Conservation (phyloP, 228 moss, liverwort and hornwort genomes). For the Sphagnum fallax region DNA sequence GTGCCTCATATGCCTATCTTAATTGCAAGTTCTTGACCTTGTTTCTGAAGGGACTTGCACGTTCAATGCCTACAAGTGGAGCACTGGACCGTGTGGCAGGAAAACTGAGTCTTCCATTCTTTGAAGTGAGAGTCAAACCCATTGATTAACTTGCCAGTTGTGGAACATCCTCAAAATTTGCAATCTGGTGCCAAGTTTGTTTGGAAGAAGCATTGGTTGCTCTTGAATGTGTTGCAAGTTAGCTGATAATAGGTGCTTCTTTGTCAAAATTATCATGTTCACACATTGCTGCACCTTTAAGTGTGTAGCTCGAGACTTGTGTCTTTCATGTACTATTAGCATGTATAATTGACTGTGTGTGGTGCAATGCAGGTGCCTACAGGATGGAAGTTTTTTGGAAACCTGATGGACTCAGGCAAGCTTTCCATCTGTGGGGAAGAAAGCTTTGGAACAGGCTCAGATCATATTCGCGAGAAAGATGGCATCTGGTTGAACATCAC, state of each 20-base stretch:
- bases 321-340: background rate
- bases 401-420: conserved; percentile 85
- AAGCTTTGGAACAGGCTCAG: conserved; percentile 94
- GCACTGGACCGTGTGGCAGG: conserved; percentile 79
- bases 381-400: conserved; percentile 95
- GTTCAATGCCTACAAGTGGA: conserved; percentile 96
- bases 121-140: conserved; percentile 28
- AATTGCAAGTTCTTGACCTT: background rate
- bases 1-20: too few relatives aligned
- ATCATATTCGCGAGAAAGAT: conserved; percentile 92
- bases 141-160: background rate
- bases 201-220: background rate
- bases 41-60: conserved; percentile 62
- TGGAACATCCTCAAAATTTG: background rate
- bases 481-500: conserved; percentile 60
- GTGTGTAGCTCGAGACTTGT: too few relatives aligned
- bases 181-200: background rate
- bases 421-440: conserved; percentile 90
- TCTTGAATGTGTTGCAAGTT: background rate
- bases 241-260: background rate
- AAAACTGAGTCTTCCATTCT: conserved; percentile 63
- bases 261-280: too few relatives aligned
- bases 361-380: conserved; percentile 51
- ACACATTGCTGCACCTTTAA: too few relatives aligned
- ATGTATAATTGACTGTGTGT: background rate